These are phyloP conservation scores for Xylaria longipes DNA, from an alignment of 495 filamentous ascomycete species.

Conservation along the genomic window DNA sequence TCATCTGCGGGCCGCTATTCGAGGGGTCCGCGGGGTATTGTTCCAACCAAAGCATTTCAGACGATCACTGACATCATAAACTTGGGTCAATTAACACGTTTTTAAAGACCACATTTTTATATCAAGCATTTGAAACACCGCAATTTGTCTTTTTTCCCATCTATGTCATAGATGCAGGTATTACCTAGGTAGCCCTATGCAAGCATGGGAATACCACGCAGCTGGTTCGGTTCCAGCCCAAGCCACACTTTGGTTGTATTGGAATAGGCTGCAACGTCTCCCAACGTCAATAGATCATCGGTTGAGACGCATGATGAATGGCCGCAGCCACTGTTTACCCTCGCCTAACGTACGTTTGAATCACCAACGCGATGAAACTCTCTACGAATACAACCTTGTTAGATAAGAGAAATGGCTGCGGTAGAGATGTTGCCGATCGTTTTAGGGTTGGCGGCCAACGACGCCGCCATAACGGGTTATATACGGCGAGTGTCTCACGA, in stretches of 20 bases:
- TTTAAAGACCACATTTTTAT: background rate
- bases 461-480: background rate
- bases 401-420: background rate
- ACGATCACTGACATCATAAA: conserved; percentile 23
- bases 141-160: background rate
- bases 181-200: background rate
- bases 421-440: background rate
- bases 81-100: background rate
- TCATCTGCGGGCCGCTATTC: conserved; percentile 1
- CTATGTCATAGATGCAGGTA: background rate
- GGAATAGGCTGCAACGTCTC: background rate
- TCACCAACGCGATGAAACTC: background rate
- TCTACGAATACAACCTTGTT: background rate
- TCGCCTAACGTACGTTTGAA: background rate
- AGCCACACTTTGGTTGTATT: background rate
- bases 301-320: background rate
- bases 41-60: background rate
- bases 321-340: background rate
- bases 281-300: background rate
- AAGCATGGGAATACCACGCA: background rate
- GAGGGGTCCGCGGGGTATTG: conserved; percentile 4
- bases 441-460: background rate
- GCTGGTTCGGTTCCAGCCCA: background rate
- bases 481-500: background rate
- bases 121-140: background rate